A percentile compares a stretch with the other conserved stretches of the same genome.
These are phyloP conservation scores for Lichenothelia convexa DNA, from an alignment of 495 filamentous ascomycete species.

Conservation along the genomic window DNA sequence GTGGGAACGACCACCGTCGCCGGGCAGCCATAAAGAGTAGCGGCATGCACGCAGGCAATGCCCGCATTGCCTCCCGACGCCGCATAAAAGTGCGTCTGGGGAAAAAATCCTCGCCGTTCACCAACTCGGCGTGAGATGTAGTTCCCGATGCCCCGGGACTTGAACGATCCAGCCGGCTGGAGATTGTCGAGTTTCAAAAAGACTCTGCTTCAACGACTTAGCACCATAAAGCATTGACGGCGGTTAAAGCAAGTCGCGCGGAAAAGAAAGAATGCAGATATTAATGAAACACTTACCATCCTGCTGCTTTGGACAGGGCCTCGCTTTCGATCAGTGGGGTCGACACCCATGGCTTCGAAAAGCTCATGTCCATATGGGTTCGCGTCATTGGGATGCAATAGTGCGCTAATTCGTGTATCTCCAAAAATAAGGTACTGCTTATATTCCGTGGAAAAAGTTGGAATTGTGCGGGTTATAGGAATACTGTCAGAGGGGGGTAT, in stretches of 20 bases:
- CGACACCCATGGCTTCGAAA: constrained; percentile 37
- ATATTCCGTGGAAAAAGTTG: too few species aligned
- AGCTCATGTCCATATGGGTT: too few species aligned
- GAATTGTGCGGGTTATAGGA: too few species aligned
- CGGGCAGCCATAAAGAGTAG: constrained; percentile 41
- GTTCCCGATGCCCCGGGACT: constrained; percentile 77
- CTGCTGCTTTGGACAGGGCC: constrained; percentile 48
- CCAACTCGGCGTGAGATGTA: constrained; percentile 25
- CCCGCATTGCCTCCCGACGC: constrained; percentile 84
- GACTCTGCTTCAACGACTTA: constrained; percentile 31
- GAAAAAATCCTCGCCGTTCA: too few species aligned
- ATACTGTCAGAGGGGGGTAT: too few species aligned
- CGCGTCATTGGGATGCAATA: too few species aligned
- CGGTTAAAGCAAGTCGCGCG: too few species aligned
- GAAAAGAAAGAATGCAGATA: neutral
- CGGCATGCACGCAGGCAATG: constrained; percentile 72
- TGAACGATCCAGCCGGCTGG: constrained; percentile 89
- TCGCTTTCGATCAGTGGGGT: constrained; percentile 55
- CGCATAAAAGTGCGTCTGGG: constrained; percentile 61
- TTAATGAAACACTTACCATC: constrained; percentile 35
- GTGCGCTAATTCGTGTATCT: too few species aligned
- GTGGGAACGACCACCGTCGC: constrained; percentile 70
- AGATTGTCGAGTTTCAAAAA: constrained; percentile 89
- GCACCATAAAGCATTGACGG: too few species aligned
- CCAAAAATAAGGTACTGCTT: too few species aligned